phyloP scores from a whole-genome alignment of 345 rosid species.

The Adansonia digitata region DNA sequence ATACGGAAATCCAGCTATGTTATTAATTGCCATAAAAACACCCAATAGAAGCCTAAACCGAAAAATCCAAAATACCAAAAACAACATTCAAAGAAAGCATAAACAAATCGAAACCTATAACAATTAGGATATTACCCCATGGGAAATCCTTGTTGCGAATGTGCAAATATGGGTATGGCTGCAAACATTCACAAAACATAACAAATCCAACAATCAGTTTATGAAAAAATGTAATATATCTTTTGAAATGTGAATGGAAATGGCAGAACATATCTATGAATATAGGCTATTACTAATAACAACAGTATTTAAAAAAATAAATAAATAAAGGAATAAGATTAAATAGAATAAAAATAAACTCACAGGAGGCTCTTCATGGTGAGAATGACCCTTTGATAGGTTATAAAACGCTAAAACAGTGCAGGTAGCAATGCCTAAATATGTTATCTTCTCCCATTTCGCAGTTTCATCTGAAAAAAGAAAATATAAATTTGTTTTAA shows the following conservation, averaged over 20 bases:
- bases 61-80: not conserved
- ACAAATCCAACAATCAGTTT: conserved; percentile 4
- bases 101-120: not conserved
- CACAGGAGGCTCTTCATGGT: conserved; percentile 81
- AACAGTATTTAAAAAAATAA: not conserved
- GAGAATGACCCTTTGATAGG: conserved; percentile 88
- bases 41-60: not conserved
- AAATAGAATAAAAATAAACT: conserved; percentile 25
- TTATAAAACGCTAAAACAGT: conserved; percentile 39
- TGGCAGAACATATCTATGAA: not conserved
- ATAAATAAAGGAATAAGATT: not conserved
- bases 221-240: not conserved
- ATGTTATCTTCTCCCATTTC: conserved; percentile 92
- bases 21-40: not conserved
- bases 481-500: not conserved
- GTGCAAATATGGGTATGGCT: conserved; percentile 85
- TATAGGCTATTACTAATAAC: not conserved
- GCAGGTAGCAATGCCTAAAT: conserved; percentile 65
- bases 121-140: conserved; percentile 60
- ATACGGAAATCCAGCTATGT: not conserved
- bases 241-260: not conserved
- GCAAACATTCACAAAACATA: conserved; percentile 18
- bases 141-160: conserved; percentile 98
- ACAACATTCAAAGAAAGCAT: not conserved
- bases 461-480: conserved; percentile 59